These are phyloP conservation scores for Ilex paraguariensis DNA, from an alignment of 305 asterid species.

Conservation along the genomic window DNA sequence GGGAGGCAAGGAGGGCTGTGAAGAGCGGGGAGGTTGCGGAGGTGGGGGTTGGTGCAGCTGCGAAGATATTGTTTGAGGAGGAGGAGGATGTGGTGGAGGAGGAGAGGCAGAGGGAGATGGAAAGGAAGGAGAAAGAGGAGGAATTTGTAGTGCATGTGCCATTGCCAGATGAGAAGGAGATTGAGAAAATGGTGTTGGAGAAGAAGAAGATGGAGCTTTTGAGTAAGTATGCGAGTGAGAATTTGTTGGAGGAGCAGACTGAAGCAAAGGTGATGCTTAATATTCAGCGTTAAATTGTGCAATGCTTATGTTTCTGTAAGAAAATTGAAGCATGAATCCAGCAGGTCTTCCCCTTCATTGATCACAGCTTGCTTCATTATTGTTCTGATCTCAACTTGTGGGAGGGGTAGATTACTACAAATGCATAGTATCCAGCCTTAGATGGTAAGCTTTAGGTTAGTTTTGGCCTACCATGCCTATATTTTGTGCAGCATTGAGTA, in stretches of 20 bases:
- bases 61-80: slow-evolving; percentile 81
- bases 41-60: slow-evolving; percentile 32
- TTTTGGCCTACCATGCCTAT: no score
- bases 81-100: slow-evolving; percentile 79
- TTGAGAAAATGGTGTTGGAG: slow-evolving; percentile 80
- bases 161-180: slow-evolving; percentile 88
- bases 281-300: slow-evolving; percentile 49
- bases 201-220: slow-evolving; percentile 87
- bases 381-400: no score
- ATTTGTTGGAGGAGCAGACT: slow-evolving; percentile 60
- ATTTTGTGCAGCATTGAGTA: no score
- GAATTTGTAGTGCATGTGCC: slow-evolving; percentile 96
- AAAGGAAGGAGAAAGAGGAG: slow-evolving; percentile 55
- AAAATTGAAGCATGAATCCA: no score
- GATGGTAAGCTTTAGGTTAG: no score
- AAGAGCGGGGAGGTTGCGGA: slow-evolving; percentile 93
- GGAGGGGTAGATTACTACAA: no score
- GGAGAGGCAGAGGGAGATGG: slow-evolving; percentile 46
- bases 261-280: slow-evolving; percentile 83
- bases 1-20: slow-evolving; percentile 83
- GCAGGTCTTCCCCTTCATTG: no score
- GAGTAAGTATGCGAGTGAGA: slow-evolving; percentile 72
- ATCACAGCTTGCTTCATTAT: no score
- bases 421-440: no score
- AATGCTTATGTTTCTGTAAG: not conserved